Evolutionary conservation across 1,139 yeast genomes (phyloP).

Genomic region (Protomyces lactucae-debilis): DNA sequence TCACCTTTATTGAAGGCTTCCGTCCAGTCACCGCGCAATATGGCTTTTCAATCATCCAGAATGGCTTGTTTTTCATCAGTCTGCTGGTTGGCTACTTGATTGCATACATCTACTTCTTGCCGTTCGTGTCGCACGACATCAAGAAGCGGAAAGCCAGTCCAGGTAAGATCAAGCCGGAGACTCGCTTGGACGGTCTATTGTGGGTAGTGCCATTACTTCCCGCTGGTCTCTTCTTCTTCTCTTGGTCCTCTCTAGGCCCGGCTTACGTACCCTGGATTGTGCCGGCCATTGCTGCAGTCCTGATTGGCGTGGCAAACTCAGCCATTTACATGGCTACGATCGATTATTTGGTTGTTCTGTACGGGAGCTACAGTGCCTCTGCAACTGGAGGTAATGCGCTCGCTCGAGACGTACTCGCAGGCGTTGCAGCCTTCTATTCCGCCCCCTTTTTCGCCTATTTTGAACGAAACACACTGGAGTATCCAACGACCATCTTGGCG

Average conservation of each 20-base stretch:
- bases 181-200: slow-evolving; percentile 26
- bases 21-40: slow-evolving; percentile 38
- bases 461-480: slow-evolving; percentile 38
- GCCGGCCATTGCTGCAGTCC: slow-evolving; percentile 41
- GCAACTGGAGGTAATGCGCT: slow-evolving; percentile 46
- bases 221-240: slow-evolving; percentile 44
- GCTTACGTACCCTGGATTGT: slow-evolving; percentile 41
- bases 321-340: slow-evolving; percentile 44
- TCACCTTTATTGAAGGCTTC: slow-evolving; percentile 43
- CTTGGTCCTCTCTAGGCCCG: slow-evolving; percentile 45
- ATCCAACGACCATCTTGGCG: slow-evolving; percentile 43
- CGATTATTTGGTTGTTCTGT: slow-evolving; percentile 45
- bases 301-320: slow-evolving; percentile 43
- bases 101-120: slow-evolving; percentile 38
- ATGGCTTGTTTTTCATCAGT: slow-evolving; percentile 41
- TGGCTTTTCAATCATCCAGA: slow-evolving; percentile 37
- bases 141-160: slow-evolving; percentile 5
- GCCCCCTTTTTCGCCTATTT: slow-evolving; percentile 41
- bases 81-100: slow-evolving; percentile 41
- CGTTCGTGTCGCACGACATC: slow-evolving; percentile 37
- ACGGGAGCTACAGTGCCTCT: slow-evolving; percentile 45
- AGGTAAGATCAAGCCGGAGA: slow-evolving; percentile 19
- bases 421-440: slow-evolving; percentile 43
- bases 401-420: slow-evolving; percentile 45
- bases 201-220: slow-evolving; percentile 40